Evolutionary conservation across 169 alveolate genomes (phyloP).

Genomic region (Neospora caninum): DNA sequence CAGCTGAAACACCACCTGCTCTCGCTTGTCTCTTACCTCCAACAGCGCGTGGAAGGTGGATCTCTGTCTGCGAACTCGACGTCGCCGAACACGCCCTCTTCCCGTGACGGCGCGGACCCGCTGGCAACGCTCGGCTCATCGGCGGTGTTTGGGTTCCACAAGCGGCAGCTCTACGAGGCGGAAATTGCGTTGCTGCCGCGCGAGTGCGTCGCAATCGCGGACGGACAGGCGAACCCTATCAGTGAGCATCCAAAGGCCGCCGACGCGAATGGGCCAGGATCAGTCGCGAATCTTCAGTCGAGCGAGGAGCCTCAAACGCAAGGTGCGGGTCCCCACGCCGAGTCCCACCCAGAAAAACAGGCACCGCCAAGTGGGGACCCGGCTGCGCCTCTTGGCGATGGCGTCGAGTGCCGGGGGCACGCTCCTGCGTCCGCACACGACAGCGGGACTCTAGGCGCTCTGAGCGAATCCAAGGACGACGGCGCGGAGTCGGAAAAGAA

Average conservation of each 20-base stretch:
- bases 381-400: no score
- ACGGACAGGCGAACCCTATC: not conserved
- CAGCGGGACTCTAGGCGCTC: no score
- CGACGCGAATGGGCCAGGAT: not conserved
- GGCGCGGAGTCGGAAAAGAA: no score
- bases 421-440: no score
- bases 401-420: no score
- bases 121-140: not conserved
- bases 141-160: not conserved
- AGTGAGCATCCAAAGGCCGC: not conserved
- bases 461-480: no score
- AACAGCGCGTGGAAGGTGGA: not conserved
- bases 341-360: no score
- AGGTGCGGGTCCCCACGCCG: no score
- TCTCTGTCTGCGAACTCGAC: not conserved
- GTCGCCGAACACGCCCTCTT: not conserved
- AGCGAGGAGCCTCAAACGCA: no score
- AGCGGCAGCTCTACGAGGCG: not conserved
- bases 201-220: not conserved
- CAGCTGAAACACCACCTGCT: constrained; percentile 30
- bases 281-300: not conserved
- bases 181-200: not conserved
- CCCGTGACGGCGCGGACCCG: not conserved
- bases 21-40: not conserved
- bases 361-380: no score